These are phyloP conservation scores for Lasiosphaeria miniovina DNA, from an alignment of 495 filamentous ascomycete species.

Conservation along the genomic window DNA sequence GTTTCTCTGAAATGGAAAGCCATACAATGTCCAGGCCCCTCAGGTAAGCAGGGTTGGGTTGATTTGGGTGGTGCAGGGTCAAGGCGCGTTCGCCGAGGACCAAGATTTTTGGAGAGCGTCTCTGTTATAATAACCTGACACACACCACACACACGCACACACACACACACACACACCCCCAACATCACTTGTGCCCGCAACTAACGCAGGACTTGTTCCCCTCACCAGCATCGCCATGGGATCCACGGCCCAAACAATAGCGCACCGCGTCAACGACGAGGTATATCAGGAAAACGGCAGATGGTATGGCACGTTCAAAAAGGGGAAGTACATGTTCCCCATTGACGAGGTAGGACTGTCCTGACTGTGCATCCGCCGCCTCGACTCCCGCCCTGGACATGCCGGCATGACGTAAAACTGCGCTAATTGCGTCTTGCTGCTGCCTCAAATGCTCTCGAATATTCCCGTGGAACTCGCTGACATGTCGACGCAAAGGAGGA, in stretches of 20 bases:
- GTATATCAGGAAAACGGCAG: conserved; percentile 55
- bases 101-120: too few species aligned
- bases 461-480: neutral
- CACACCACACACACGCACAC: neutral
- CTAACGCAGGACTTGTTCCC: neutral
- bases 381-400: neutral
- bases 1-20: conserved; percentile 5
- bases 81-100: too few species aligned
- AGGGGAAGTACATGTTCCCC: conserved; percentile 60
- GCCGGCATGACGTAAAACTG: neutral
- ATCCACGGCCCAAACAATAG: neutral
- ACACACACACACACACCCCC: neutral
- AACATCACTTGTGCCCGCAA: neutral
- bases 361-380: neutral
- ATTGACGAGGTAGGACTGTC: conserved; percentile 53
- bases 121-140: neutral
- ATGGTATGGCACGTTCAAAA: conserved; percentile 53
- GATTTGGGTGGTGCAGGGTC: too few species aligned
- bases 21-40: conserved; percentile 4
- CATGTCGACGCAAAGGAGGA: conserved; percentile 48
- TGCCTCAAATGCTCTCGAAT: too few species aligned
- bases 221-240: neutral
- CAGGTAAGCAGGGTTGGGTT: conserved; percentile 5
- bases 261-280: conserved; percentile 4
- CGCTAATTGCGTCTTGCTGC: too few species aligned